A percentile compares a stretch with the other conserved stretches of the same genome.
phyloP scores from a whole-genome alignment of 2,329 filamentous ascomycete genomes.

The Colletotrichum cuscutae region DNA sequence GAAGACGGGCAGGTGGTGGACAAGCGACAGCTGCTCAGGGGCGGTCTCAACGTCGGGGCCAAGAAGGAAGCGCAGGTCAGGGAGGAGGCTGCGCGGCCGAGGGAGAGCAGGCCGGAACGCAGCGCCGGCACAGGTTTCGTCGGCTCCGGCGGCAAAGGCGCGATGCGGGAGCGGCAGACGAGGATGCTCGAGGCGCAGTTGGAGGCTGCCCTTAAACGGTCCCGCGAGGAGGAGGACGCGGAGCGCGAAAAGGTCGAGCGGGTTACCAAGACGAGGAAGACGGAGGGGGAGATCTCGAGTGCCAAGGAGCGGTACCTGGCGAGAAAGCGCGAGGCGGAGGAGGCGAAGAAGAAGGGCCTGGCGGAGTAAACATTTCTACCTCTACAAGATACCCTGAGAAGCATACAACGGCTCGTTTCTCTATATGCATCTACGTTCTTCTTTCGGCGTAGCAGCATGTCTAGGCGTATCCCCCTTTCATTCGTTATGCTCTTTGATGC shows the following conservation, averaged over 20 bases:
- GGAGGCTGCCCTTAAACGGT: conserved; percentile 76
- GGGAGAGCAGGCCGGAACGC: conserved; percentile 23
- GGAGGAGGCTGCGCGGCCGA: conserved; percentile 37
- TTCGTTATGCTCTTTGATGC: neutral
- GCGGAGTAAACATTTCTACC: conserved; percentile 38
- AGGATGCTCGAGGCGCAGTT: conserved; percentile 84
- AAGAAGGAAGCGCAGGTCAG: conserved; percentile 65
- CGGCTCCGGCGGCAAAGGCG: conserved; percentile 67
- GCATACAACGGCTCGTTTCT: conserved; percentile 9
- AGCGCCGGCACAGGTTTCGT: conserved; percentile 47
- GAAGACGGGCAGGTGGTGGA: conserved; percentile 87
- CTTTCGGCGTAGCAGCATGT: neutral
- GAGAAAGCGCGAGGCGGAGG: conserved; percentile 78
- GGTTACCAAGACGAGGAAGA: conserved; percentile 81
- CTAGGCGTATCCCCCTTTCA: neutral
- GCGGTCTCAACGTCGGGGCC: conserved; percentile 78
- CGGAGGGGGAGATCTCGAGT: conserved; percentile 77
- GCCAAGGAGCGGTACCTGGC: conserved; percentile 84
- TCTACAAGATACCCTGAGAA: conserved; percentile 42
- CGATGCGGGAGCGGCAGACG: conserved; percentile 79
- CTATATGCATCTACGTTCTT: neutral
- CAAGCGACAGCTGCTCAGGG: conserved; percentile 81
- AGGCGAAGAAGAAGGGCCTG: conserved; percentile 66
- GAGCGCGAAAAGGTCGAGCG: conserved; percentile 70
- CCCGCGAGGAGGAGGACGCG: conserved; percentile 74